phyloP scores from a whole-genome alignment of 2,329 filamentous ascomycete genomes.

The Fusarium sp. region DNA sequence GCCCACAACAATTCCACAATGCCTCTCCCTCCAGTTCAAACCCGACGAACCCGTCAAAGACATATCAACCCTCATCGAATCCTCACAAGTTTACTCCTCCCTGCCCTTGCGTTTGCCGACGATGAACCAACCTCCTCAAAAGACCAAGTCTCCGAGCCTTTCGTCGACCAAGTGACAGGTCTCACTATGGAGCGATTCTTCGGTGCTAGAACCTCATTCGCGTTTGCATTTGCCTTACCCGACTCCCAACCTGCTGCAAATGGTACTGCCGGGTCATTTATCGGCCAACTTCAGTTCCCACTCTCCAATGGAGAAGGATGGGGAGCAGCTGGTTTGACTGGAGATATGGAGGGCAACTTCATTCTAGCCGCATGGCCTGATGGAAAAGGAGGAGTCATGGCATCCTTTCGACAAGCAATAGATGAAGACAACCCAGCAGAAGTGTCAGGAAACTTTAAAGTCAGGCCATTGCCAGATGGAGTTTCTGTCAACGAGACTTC shows the following conservation, averaged over 20 bases:
- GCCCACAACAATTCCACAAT: not conserved
- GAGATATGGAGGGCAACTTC: constrained; percentile 23
- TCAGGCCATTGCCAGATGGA: constrained; percentile 11
- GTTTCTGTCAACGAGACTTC: constrained; percentile 12
- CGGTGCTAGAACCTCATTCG: not conserved
- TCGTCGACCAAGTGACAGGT: constrained; percentile 19
- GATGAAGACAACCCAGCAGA: constrained; percentile 7
- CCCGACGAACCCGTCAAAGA: not conserved
- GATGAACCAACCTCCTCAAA: constrained; percentile 13
- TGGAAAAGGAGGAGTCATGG: constrained; percentile 21
- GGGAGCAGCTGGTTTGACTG: constrained; percentile 16
- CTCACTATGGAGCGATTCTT: constrained; percentile 29
- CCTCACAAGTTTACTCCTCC: not conserved
- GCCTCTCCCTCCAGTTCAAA: constrained; percentile 1
- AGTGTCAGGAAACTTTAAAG: constrained; percentile 15
- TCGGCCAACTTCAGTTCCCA: constrained; percentile 6
- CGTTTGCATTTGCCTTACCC: not conserved
- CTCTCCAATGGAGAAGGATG: not conserved
- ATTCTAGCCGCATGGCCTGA: constrained; percentile 15
- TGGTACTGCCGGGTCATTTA: constrained; percentile 2
- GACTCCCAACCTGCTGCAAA: not conserved
- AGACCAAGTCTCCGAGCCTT: not conserved
- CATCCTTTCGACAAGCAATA: constrained; percentile 17
- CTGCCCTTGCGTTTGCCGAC: not conserved
- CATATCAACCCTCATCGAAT: constrained; percentile 12